A percentile compares a stretch with the other conserved stretches of the same genome.
Evolutionary conservation across 2,329 filamentous ascomycete species (phyloP).

Genomic region (Bipolaris gigantea): DNA sequence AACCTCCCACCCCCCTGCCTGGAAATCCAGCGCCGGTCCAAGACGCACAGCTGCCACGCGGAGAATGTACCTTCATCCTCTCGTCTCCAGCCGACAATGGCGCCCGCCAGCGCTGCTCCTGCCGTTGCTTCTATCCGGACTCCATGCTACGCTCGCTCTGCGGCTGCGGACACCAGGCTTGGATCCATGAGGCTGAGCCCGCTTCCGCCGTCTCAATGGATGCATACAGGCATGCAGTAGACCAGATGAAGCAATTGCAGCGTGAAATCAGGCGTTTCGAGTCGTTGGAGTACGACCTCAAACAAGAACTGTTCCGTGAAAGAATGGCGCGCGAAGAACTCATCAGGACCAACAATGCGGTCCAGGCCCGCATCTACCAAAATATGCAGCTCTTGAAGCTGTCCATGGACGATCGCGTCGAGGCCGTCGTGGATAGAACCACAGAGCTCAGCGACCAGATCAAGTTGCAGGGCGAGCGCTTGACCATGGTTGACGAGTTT

Average conservation of each 20-base stretch:
- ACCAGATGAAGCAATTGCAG: constrained; percentile 42
- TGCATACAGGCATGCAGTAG: constrained; percentile 41
- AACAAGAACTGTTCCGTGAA: constrained; percentile 43
- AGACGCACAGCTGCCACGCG: constrained; percentile 41
- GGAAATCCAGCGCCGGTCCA: constrained; percentile 31
- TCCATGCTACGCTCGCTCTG: constrained; percentile 46
- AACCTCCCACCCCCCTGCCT: constrained; percentile 34
- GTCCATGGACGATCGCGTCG: constrained; percentile 46
- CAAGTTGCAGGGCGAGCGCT: constrained; percentile 40
- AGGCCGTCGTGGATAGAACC: constrained; percentile 46
- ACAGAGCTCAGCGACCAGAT: constrained; percentile 44
- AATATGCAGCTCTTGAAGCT: constrained; percentile 45
- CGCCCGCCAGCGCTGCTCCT: constrained; percentile 47
- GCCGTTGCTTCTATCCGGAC: constrained; percentile 49
- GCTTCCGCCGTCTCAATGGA: constrained; percentile 41
- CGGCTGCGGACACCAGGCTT: constrained; percentile 53
- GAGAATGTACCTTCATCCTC: constrained; percentile 45
- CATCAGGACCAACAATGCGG: constrained; percentile 35
- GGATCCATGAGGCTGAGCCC: constrained; percentile 48
- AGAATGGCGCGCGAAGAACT: constrained; percentile 40
- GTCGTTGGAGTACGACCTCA: constrained; percentile 41
- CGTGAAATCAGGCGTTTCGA: constrained; percentile 39
- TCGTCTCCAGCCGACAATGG: constrained; percentile 29
- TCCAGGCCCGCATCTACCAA: constrained; percentile 43
- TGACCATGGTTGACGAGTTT: constrained; percentile 45